These are phyloP conservation scores for Pichia ethanolica DNA, from an alignment of 805 yeast genomes.

Conservation along the genomic window DNA sequence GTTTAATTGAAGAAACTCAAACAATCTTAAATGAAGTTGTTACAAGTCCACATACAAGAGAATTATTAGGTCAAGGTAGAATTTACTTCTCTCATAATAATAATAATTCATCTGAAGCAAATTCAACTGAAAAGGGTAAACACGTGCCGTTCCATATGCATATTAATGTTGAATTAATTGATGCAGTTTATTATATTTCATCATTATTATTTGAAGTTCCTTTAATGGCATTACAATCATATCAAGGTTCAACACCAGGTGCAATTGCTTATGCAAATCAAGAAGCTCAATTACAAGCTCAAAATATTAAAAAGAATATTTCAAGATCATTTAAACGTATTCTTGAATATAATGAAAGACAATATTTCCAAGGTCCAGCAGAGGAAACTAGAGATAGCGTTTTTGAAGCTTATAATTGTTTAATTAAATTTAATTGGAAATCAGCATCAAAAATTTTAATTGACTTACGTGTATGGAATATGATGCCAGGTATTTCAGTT, in stretches of 20 bases:
- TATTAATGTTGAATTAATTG: conserved; percentile 89
- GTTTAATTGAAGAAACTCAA: conserved; percentile 78
- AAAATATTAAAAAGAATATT: conserved; percentile 10
- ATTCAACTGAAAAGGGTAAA: conserved; percentile 55
- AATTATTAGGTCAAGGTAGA: conserved; percentile 83
- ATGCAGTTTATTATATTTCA: conserved; percentile 86
- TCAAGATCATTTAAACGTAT: conserved; percentile 80
- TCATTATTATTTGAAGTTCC: conserved; percentile 91
- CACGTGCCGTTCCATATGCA: conserved; percentile 97
- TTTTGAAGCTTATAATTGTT: conserved; percentile 83
- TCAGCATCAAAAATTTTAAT: conserved; percentile 63
- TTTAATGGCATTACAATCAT: conserved; percentile 47
- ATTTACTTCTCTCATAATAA: conserved; percentile 5
- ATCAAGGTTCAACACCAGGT: conserved; percentile 39
- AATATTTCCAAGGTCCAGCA: conserved; percentile 94
- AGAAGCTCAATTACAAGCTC: conserved; percentile 12
- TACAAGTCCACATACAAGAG: conserved; percentile 79
- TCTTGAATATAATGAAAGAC: conserved; percentile 88
- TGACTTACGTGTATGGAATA: conserved; percentile 74
- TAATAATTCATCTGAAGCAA: neutral
- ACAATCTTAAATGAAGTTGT: conserved; percentile 84
- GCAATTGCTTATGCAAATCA: conserved; percentile 8
- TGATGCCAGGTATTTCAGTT: conserved; percentile 41
- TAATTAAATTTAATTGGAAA: conserved; percentile 87
- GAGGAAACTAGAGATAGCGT: conserved; percentile 92